Evolutionary conservation across 1,284 basidiomycete species (phyloP).

Genomic region (Crepidotus sp.): DNA sequence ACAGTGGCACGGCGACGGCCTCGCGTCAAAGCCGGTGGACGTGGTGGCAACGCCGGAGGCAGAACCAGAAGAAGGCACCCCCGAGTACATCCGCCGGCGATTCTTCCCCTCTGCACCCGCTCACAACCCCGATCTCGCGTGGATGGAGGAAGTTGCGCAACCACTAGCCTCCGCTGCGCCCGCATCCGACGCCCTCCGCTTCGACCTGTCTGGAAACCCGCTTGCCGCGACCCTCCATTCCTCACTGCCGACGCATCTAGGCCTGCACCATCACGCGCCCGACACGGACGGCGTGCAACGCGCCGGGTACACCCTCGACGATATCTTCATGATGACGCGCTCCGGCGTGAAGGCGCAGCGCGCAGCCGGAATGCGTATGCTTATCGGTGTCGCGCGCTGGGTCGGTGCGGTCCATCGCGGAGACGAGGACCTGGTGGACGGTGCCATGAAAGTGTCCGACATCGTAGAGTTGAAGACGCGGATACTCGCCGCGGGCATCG

Average conservation of each 20-base stretch:
- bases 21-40: neutral
- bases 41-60: neutral
- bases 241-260: slow-evolving; percentile 70
- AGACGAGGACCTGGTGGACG: slow-evolving; percentile 20
- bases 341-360: slow-evolving; percentile 83
- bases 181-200: slow-evolving; percentile 39
- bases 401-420: slow-evolving; percentile 28
- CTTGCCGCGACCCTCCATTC: slow-evolving; percentile 46
- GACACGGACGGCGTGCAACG: slow-evolving; percentile 44
- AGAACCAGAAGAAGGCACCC: slow-evolving; percentile 60
- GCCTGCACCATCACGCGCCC: slow-evolving; percentile 80
- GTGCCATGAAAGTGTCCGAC: slow-evolving; percentile 27
- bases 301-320: slow-evolving; percentile 85
- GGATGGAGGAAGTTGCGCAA: slow-evolving; percentile 44
- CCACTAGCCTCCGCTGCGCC: slow-evolving; percentile 17
- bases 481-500: slow-evolving; percentile 56
- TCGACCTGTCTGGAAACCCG: slow-evolving; percentile 65
- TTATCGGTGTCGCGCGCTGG: slow-evolving; percentile 47
- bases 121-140: slow-evolving; percentile 65
- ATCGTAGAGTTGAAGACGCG: slow-evolving; percentile 45
- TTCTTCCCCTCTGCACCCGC: slow-evolving; percentile 74
- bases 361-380: slow-evolving; percentile 70
- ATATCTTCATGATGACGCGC: slow-evolving; percentile 75
- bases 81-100: slow-evolving; percentile 73
- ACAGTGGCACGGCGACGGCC: slow-evolving; percentile 29